Percentiles rank a stretch among this genome's conserved stretches.
Conservation (phyloP, 2,329 filamentous ascomycete genomes). For the Aspergillus persii region DNA sequence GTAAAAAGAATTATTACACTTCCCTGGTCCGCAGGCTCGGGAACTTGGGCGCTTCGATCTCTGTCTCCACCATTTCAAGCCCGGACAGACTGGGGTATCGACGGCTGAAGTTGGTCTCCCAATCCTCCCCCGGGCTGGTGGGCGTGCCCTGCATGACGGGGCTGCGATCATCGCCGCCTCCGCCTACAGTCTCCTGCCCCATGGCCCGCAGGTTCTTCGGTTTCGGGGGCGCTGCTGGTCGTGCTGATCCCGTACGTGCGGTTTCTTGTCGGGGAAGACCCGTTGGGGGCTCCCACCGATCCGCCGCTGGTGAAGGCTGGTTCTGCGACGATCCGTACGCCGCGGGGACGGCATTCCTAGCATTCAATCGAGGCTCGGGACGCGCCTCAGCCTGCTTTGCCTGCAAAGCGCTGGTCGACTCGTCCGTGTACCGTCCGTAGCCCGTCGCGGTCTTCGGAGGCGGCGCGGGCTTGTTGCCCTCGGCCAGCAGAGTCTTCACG, state of each 20-base stretch:
- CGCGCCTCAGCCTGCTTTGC: conserved; percentile 35
- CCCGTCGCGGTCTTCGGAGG: conserved; percentile 74
- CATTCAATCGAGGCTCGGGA: conserved; percentile 20
- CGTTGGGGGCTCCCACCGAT: conserved; percentile 17
- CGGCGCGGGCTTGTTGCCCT: conserved; percentile 64
- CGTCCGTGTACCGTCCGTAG: conserved; percentile 80
- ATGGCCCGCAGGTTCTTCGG: conserved; percentile 58
- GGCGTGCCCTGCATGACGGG: conserved; percentile 26
- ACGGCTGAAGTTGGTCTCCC: conserved; percentile 72
- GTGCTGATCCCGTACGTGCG: conserved; percentile 36
- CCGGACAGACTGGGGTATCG: conserved; percentile 81
- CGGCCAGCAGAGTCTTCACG: conserved; percentile 77
- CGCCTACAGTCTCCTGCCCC: conserved; percentile 14
- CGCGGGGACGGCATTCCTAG: conserved; percentile 19
- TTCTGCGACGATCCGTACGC: conserved; percentile 17
- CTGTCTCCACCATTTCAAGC: conserved; percentile 84
- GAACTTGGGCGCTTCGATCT: conserved; percentile 45
- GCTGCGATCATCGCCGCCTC: conserved; percentile 24
- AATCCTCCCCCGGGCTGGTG: conserved; percentile 53
- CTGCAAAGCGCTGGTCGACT: conserved; percentile 34
- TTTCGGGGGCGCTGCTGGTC: conserved; percentile 59
- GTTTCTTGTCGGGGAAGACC: conserved; percentile 17
- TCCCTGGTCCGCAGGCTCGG: conserved; percentile 42
- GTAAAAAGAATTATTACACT: conserved; percentile 28
- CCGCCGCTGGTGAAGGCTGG: conserved; percentile 6